Evolutionary conservation across 768 basidiomycete genomes (phyloP).

Genomic region (Glaciozyma martinii): DNA sequence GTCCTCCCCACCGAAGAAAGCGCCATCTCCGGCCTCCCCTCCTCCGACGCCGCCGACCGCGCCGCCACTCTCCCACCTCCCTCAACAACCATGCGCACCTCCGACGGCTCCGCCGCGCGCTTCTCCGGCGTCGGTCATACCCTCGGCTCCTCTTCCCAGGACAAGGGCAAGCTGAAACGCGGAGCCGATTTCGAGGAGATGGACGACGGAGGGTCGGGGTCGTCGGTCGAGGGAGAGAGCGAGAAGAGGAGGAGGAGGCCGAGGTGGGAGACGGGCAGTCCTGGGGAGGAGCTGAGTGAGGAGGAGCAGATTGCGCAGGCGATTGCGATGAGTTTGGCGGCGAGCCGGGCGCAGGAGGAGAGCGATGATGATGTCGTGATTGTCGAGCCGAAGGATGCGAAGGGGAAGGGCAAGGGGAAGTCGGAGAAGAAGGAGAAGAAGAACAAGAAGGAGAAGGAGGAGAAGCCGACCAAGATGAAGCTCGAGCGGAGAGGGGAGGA

Average conservation of each 20-base stretch:
- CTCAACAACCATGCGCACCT: background rate
- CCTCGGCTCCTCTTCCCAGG: background rate
- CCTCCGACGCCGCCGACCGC: slow-evolving; percentile 12
- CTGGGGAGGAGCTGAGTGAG: slow-evolving; percentile 4
- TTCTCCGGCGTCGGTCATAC: slow-evolving; percentile 2
- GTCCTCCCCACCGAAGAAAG: slow-evolving; percentile 20
- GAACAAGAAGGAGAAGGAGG: background rate
- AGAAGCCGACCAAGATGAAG: background rate
- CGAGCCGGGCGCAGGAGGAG: background rate
- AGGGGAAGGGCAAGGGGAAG: background rate
- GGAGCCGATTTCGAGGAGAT: background rate
- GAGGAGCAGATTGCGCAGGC: slow-evolving; percentile 29
- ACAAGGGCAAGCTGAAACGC: background rate
- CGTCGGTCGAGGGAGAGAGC: slow-evolving; percentile 13
- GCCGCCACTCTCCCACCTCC: slow-evolving; percentile 17
- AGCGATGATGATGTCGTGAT: background rate
- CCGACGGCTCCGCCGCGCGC: background rate
- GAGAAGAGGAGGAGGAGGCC: background rate
- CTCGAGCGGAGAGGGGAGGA: background rate
- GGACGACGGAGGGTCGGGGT: background rate
- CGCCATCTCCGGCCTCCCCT: slow-evolving; percentile 1
- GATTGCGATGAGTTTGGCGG: slow-evolving; percentile 24
- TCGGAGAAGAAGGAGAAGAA: background rate
- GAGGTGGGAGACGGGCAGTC: background rate
- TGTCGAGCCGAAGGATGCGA: background rate